phyloP scores from a whole-genome alignment of 2,329 filamentous ascomycete genomes.

The Tolypocladium pustulatum region DNA sequence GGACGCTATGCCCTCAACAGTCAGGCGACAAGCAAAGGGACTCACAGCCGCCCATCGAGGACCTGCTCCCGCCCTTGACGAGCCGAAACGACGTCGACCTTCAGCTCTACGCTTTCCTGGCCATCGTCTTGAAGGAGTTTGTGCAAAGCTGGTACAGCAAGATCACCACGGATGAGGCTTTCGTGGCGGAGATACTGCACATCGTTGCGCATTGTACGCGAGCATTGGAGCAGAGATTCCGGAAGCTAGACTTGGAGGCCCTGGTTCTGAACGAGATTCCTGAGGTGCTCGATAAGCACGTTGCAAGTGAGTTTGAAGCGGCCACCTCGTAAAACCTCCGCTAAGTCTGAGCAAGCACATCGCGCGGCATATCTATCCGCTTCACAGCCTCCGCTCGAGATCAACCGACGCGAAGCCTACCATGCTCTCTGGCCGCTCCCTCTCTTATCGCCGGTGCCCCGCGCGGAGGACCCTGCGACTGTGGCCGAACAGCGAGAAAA shows the following conservation, averaged over 20 bases:
- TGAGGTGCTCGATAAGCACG: conserved; percentile 67
- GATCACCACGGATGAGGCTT: conserved; percentile 82
- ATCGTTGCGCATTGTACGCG: conserved; percentile 88
- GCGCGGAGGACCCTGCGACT: conserved; percentile 36
- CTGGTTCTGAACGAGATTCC: conserved; percentile 83
- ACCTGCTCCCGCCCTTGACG: conserved; percentile 79
- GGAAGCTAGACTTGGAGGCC: conserved; percentile 72
- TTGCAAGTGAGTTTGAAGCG: conserved; percentile 47
- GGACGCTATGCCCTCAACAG: conserved; percentile 70
- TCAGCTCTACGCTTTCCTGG: conserved; percentile 85
- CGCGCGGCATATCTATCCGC: conserved; percentile 53
- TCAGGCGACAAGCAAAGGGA: conserved; percentile 44
- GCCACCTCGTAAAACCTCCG: background rate
- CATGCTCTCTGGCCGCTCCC: conserved; percentile 77
- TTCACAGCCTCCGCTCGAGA: conserved; percentile 46
- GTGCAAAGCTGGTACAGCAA: conserved; percentile 88
- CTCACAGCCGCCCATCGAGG: conserved; percentile 52
- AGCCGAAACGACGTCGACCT: conserved; percentile 90
- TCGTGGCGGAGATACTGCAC: conserved; percentile 79
- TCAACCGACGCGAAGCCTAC: conserved; percentile 61
- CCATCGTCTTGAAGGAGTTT: conserved; percentile 81
- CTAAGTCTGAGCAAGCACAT: conserved; percentile 46
- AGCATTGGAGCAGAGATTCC: conserved; percentile 74
- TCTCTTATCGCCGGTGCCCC: conserved; percentile 67
- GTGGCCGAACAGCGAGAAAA: conserved; percentile 57